A percentile compares a stretch with the other conserved stretches of the same genome.
Evolutionary conservation across 352 stramenopile genomes (phyloP).

Genomic region (Pythium sukuiense): DNA sequence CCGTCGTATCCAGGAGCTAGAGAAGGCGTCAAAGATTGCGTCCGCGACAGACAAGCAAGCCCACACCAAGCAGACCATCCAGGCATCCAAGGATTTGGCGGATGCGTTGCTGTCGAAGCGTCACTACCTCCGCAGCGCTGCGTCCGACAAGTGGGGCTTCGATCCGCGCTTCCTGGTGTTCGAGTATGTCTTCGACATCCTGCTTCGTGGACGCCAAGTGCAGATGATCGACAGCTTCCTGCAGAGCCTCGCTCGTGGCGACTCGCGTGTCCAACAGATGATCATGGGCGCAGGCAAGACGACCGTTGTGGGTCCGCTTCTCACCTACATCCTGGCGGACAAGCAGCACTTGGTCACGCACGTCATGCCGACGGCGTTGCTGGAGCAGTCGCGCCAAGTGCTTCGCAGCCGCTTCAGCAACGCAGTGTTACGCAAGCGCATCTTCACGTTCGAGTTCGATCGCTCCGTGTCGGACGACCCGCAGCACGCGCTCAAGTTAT

Average conservation of each 20-base stretch:
- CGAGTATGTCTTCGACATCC: constrained; percentile 99
- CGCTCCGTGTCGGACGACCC: constrained; percentile 91
- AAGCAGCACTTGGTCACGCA: constrained; percentile 95
- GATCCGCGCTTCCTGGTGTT: constrained; percentile 99
- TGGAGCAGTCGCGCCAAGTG: constrained; percentile 98
- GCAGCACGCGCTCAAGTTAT: constrained; percentile 54
- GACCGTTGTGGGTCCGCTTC: constrained; percentile 97
- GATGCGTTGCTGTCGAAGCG: constrained; percentile 74
- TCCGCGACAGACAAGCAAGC: constrained; percentile 16
- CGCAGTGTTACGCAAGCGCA: constrained; percentile 95
- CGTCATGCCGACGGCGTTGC: constrained; percentile 97
- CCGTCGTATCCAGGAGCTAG: constrained; percentile 26
- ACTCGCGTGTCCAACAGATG: constrained; percentile 95
- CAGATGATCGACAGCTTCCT: constrained; percentile 99
- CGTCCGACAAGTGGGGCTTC: constrained; percentile 73
- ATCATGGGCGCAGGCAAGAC: constrained; percentile 99
- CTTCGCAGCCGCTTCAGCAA: constrained; percentile 97
- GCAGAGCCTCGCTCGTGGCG: constrained; percentile 66
- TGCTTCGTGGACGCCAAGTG: constrained; percentile 98
- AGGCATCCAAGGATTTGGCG: constrained; percentile 82
- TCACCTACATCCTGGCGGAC: constrained; percentile 98
- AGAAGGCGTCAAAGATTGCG: background rate
- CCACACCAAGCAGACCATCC: constrained; percentile 62
- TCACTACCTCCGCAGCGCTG: constrained; percentile 50
- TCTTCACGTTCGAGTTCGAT: constrained; percentile 99